Conservation (phyloP, 768 basidiomycete genomes). For the Leccinum ochraceum region DNA sequence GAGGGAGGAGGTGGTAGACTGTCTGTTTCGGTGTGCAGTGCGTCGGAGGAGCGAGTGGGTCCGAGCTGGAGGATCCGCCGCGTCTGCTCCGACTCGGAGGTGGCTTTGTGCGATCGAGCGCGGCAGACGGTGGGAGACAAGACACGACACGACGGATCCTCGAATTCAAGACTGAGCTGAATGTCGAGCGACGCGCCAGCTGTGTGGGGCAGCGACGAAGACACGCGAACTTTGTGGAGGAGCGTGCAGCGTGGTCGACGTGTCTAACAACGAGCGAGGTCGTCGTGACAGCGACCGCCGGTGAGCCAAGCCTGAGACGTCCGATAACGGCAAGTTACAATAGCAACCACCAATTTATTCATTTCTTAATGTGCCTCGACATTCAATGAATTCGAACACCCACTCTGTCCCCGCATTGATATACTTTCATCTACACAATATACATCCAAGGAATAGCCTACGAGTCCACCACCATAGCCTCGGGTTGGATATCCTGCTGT, state of each 20-base stretch:
- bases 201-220: neutral
- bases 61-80: constrained; percentile 51
- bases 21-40: constrained; percentile 11
- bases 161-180: constrained; percentile 15
- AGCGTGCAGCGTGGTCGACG: constrained; percentile 16
- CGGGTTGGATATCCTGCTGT: constrained; percentile 7
- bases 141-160: constrained; percentile 54
- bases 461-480: constrained; percentile 23
- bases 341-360: constrained; percentile 18
- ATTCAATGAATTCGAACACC: constrained; percentile 3
- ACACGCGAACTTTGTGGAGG: neutral
- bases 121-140: constrained; percentile 37
- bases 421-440: neutral
- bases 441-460: neutral
- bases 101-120: constrained; percentile 37
- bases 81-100: constrained; percentile 42
- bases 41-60: constrained; percentile 1
- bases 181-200: constrained; percentile 6
- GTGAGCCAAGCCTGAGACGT: neutral
- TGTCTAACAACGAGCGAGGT: constrained; percentile 13
- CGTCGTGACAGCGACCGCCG: constrained; percentile 11
- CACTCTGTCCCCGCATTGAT: neutral
- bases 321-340: constrained; percentile 27
- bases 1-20: neutral
- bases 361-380: neutral